These are phyloP conservation scores for Leccinum insigne DNA, from an alignment of 1,284 basidiomycete species.

Conservation along the genomic window DNA sequence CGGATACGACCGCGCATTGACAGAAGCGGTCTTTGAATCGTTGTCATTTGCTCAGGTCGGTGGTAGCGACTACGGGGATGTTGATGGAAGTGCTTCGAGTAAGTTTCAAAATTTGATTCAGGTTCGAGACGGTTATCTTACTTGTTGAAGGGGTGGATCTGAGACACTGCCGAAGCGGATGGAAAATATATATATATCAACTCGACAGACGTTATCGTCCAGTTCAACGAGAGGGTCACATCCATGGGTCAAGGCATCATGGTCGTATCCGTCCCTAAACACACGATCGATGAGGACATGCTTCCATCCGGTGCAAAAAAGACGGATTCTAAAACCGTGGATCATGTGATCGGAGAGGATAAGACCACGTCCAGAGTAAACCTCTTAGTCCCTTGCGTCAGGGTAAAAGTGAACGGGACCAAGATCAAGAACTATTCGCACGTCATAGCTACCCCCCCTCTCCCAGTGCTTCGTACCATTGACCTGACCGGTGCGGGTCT, in stretches of 20 bases:
- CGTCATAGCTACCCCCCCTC: constrained; percentile 20
- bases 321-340: background rate
- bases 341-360: background rate
- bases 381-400: constrained; percentile 1
- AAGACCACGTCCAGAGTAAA: background rate
- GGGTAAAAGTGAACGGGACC: constrained; percentile 3
- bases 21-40: constrained; percentile 19
- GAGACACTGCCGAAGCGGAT: constrained; percentile 20
- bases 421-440: constrained; percentile 10
- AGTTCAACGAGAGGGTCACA: constrained; percentile 10
- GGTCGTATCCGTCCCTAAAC: background rate
- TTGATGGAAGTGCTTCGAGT: constrained; percentile 26
- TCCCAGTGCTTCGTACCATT: constrained; percentile 18
- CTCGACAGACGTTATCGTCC: background rate
- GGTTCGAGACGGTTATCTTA: background rate
- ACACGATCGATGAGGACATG: background rate
- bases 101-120: background rate
- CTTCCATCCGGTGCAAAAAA: background rate
- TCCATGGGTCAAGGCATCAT: constrained; percentile 7
- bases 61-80: constrained; percentile 5
- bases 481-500: constrained; percentile 15
- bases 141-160: constrained; percentile 20
- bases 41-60: constrained; percentile 16
- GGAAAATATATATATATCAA: constrained; percentile 12
- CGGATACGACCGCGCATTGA: constrained; percentile 18